Evolutionary conservation across 2,329 filamentous ascomycete species (phyloP).

Genomic region (Dactylellina sp.): DNA sequence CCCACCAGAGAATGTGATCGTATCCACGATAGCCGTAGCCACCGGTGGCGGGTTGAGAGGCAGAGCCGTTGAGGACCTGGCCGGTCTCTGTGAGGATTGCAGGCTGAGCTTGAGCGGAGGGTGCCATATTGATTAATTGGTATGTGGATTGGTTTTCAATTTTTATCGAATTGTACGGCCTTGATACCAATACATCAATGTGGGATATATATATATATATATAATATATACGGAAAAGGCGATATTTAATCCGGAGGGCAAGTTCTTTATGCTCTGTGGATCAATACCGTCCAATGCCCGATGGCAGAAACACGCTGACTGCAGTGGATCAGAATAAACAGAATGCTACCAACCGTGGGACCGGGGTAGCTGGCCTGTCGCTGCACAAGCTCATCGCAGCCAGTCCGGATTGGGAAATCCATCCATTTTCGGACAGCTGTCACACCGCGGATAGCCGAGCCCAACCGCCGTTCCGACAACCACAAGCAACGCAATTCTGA

Average conservation of each 20-base stretch:
- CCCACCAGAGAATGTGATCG: conserved; percentile 90
- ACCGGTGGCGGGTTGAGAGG: conserved; percentile 63
- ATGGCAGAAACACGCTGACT: no score
- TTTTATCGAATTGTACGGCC: no score
- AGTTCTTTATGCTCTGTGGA: conserved; percentile 1
- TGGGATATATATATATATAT: no score
- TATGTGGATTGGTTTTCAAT: no score
- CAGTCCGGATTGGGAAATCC: conserved; percentile 57
- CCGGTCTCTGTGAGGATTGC: conserved; percentile 62
- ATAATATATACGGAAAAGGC: no score
- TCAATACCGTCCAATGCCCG: no score
- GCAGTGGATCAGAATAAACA: no score
- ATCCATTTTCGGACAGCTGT: conserved; percentile 48
- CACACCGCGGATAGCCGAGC: conserved; percentile 65
- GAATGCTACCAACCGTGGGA: not conserved
- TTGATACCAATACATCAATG: no score
- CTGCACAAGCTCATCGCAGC: conserved; percentile 20
- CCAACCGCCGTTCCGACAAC: conserved; percentile 62
- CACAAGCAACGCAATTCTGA: conserved; percentile 35
- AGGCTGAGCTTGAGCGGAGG: conserved; percentile 68
- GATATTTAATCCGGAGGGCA: no score
- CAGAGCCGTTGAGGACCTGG: conserved; percentile 59
- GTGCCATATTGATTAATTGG: conserved; percentile 73
- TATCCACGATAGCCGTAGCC: conserved; percentile 70
- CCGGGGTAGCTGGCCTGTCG: conserved; percentile 1